Conservation (phyloP, 1,139 yeast species). For the Protomyces lactucae-debilis region DNA sequence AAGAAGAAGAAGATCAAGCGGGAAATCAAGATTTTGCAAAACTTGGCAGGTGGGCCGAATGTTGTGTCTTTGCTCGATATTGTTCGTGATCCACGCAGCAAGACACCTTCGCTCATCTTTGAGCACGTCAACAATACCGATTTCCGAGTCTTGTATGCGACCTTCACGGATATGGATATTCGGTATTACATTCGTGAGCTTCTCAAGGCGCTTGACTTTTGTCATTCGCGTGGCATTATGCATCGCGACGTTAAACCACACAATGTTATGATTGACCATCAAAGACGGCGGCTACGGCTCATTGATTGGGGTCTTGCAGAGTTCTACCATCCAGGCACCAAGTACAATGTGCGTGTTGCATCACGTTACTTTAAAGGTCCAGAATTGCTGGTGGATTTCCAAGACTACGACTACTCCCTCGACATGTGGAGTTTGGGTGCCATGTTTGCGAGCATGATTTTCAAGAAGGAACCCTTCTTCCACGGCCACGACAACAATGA, state of each 20-base stretch:
- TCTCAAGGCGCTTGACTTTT: conserved; percentile 82
- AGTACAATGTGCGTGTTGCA: conserved; percentile 94
- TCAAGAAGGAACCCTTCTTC: conserved; percentile 94
- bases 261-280: conserved; percentile 96
- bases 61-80: conserved; percentile 75
- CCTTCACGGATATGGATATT: conserved; percentile 74
- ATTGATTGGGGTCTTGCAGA: conserved; percentile 99
- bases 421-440: conserved; percentile 98
- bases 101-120: conserved; percentile 89
- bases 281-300: conserved; percentile 60
- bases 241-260: conserved; percentile 99
- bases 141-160: conserved; percentile 86
- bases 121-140: conserved; percentile 88
- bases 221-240: conserved; percentile 97
- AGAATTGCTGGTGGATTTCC: conserved; percentile 85
- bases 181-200: conserved; percentile 85
- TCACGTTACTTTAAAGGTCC: conserved; percentile 98
- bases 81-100: conserved; percentile 83
- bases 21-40: conserved; percentile 87
- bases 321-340: conserved; percentile 90
- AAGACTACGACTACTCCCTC: conserved; percentile 75
- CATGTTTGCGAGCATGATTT: conserved; percentile 94
- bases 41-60: conserved; percentile 81
- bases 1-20: conserved; percentile 93
- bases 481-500: conserved; percentile 95